Evolutionary conservation across 345 rosid species (phyloP).

Genomic region (Eucalyptus coolabah): DNA sequence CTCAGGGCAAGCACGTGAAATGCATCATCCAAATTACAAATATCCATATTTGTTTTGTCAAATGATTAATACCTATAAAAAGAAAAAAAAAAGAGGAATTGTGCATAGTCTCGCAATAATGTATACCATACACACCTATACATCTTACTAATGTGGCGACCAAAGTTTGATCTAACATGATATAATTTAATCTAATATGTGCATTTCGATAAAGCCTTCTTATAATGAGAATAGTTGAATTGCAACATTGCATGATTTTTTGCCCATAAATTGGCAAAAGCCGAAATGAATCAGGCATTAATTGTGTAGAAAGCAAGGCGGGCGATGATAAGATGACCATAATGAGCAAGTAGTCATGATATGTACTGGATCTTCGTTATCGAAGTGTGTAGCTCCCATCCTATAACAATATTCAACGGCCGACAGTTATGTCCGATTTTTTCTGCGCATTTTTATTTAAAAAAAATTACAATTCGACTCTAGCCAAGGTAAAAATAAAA

Average conservation of each 20-base stretch:
- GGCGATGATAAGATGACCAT: neutral
- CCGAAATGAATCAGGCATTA: neutral
- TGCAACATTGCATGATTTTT: neutral
- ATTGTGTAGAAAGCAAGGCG: neutral
- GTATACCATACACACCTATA: neutral
- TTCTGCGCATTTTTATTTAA: neutral
- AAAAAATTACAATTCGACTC: neutral
- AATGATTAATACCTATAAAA: neutral
- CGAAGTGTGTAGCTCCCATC: rapidly evolving
- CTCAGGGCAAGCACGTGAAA: neutral
- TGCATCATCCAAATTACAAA: neutral
- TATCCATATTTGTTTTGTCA: neutral
- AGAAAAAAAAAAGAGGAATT: neutral
- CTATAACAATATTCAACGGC: rapidly evolving
- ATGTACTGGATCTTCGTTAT: rapidly evolving
- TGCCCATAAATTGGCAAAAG: neutral
- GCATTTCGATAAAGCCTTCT: neutral
- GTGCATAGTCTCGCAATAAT: neutral
- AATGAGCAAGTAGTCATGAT: neutral
- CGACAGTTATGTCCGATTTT: rapidly evolving
- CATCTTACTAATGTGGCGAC: neutral
- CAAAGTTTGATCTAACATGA: neutral
- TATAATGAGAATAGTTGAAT: neutral
- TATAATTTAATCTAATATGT: neutral
- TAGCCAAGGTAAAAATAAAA: neutral